Percentiles rank a stretch among this genome's conserved stretches.
Evolutionary conservation across 2,329 filamentous ascomycete species (phyloP).

Genomic region (Phoma sp.): DNA sequence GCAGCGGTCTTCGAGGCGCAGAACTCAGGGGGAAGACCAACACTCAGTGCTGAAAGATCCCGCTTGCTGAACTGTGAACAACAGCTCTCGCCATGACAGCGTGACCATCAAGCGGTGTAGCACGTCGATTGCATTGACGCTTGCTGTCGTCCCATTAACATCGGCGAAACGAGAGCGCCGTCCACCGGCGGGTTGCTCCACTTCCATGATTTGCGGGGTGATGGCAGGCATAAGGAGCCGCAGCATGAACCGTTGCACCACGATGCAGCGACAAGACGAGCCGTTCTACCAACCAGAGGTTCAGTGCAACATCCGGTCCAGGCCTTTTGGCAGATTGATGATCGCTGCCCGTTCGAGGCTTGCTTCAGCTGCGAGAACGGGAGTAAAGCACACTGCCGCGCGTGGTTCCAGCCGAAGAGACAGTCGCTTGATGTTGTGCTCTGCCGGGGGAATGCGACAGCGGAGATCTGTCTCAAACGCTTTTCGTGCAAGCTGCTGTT

Average conservation of each 20-base stretch:
- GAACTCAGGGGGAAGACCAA: constrained; percentile 1
- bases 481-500: constrained; percentile 7
- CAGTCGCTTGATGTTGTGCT: not conserved
- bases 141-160: constrained; percentile 18
- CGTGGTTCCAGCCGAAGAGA: constrained; percentile 6
- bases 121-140: constrained; percentile 15
- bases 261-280: constrained; percentile 6
- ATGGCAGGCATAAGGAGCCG: constrained; percentile 9
- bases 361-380: constrained; percentile 18
- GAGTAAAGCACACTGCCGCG: constrained; percentile 5
- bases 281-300: constrained; percentile 3
- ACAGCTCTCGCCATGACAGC: constrained; percentile 3
- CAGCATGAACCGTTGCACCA: constrained; percentile 23
- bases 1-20: constrained; percentile 19
- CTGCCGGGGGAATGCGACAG: constrained; percentile 1
- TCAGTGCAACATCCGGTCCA: constrained; percentile 7
- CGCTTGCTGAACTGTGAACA: not conserved
- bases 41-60: not conserved
- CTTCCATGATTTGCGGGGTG: constrained; percentile 21
- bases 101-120: constrained; percentile 15
- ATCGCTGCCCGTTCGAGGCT: constrained; percentile 25
- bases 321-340: constrained; percentile 14
- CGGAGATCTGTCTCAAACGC: constrained; percentile 4
- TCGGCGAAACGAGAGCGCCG: constrained; percentile 38
- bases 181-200: constrained; percentile 22